Percentiles rank a stretch among this genome's conserved stretches.
Conservation (phyloP, 768 basidiomycete genomes). For the Chalciporus piperatus region DNA sequence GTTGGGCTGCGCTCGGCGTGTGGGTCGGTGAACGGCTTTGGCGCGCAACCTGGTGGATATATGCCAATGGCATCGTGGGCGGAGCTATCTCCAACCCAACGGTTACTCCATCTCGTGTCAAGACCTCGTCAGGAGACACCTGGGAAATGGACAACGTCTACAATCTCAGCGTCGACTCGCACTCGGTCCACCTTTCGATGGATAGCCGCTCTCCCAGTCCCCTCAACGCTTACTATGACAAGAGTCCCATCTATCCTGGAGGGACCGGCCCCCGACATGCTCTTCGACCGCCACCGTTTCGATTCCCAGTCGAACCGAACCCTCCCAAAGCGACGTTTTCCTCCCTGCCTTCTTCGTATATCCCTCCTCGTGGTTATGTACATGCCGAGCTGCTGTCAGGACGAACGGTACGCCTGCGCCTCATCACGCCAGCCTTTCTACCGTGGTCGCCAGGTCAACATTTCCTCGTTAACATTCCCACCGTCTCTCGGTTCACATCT, state of each 20-base stretch:
- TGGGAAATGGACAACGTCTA: slow-evolving; percentile 27
- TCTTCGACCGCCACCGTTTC: background rate
- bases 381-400: slow-evolving; percentile 70
- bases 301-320: background rate
- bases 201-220: slow-evolving; percentile 23
- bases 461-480: slow-evolving; percentile 65
- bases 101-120: background rate
- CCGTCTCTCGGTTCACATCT: slow-evolving; percentile 54
- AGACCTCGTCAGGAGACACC: slow-evolving; percentile 7
- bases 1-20: slow-evolving; percentile 55
- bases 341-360: slow-evolving; percentile 23
- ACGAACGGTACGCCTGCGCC: slow-evolving; percentile 63
- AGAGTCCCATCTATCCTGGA: slow-evolving; percentile 1
- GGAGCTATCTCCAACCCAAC: slow-evolving; percentile 2
- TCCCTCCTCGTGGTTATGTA: slow-evolving; percentile 65
- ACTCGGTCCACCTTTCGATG: background rate
- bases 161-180: slow-evolving; percentile 4
- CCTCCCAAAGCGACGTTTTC: background rate
- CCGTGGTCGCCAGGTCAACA: slow-evolving; percentile 80
- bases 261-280: background rate
- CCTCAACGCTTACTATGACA: slow-evolving; percentile 21
- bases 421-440: slow-evolving; percentile 53
- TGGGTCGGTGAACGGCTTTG: slow-evolving; percentile 65
- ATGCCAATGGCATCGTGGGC: slow-evolving; percentile 54
- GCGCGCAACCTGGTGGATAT: slow-evolving; percentile 54